Evolutionary conservation across 2,329 filamentous ascomycete species (phyloP).

Genomic region (Pyricularia grisea): DNA sequence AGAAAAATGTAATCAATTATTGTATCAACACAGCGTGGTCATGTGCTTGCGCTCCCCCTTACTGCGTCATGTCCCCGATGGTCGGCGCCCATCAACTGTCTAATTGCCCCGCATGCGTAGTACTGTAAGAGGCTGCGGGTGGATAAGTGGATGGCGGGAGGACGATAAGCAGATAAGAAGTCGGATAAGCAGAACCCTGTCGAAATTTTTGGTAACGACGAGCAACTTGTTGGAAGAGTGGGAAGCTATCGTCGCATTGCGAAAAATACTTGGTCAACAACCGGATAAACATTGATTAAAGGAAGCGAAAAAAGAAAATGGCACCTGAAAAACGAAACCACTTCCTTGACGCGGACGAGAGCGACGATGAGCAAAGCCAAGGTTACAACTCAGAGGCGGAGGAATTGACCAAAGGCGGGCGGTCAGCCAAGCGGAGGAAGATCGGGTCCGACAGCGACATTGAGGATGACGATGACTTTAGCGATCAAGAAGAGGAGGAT

Average conservation of each 20-base stretch:
- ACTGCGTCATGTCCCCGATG: neutral
- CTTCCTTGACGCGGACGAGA: constrained; percentile 54
- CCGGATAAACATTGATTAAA: neutral
- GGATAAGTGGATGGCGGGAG: neutral
- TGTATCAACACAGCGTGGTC: neutral
- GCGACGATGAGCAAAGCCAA: constrained; percentile 46
- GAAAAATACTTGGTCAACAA: neutral
- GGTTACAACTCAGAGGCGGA: constrained; percentile 60
- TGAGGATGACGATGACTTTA: constrained; percentile 20
- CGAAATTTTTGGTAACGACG: neutral
- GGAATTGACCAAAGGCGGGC: constrained; percentile 56
- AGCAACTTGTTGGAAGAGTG: neutral
- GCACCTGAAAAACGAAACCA: constrained; percentile 61
- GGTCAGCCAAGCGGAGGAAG: constrained; percentile 55
- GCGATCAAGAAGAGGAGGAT: constrained; percentile 23
- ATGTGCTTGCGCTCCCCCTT: neutral
- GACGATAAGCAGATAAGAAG: neutral
- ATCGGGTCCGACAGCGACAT: constrained; percentile 34
- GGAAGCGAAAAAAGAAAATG: constrained; percentile 34
- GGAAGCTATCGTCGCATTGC: neutral
- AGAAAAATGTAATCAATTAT: neutral
- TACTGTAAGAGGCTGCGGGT: neutral
- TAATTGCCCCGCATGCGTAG: neutral
- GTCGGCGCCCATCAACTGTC: neutral
- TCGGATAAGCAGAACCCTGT: constrained; percentile 1